phyloP scores from a whole-genome alignment of 257 asterid genomes.

The Solanum chilense region DNA sequence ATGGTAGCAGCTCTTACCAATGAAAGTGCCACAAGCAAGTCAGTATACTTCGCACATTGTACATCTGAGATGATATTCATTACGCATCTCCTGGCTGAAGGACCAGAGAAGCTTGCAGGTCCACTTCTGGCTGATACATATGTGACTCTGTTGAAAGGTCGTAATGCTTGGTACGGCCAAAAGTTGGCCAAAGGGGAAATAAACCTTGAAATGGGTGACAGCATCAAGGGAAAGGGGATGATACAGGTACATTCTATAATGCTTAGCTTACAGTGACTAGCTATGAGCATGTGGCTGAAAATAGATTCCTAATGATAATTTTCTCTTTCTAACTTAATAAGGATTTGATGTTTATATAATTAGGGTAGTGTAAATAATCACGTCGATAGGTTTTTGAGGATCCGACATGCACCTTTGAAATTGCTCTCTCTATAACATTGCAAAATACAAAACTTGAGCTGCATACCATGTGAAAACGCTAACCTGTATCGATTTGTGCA shows the following conservation, averaged over 20 bases:
- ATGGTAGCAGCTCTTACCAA: conserved; percentile 90
- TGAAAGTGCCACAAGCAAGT: conserved; percentile 91
- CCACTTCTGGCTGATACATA: conserved; percentile 86
- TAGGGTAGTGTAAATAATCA: neutral
- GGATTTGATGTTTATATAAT: neutral
- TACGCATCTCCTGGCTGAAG: conserved; percentile 72
- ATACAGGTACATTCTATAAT: conserved; percentile 49
- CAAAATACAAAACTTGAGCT: neutral
- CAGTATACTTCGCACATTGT: conserved; percentile 87
- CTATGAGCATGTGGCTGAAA: neutral
- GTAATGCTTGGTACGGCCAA: conserved; percentile 88
- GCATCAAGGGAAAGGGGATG: conserved; percentile 88
- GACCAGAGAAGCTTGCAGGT: conserved; percentile 88
- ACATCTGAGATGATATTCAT: conserved; percentile 89
- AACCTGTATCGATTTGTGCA: conserved; percentile 3
- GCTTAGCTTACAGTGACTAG: neutral
- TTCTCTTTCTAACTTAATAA: neutral
- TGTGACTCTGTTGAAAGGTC: conserved; percentile 77
- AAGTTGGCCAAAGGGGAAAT: conserved; percentile 74
- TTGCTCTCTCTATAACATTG: neutral
- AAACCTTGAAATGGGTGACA: conserved; percentile 76
- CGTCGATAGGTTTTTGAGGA: neutral
- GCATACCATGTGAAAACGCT: neutral
- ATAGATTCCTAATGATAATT: neutral
- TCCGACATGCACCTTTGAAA: neutral